Conservation (phyloP, 805 yeast genomes). For the Candida peoriensis region DNA sequence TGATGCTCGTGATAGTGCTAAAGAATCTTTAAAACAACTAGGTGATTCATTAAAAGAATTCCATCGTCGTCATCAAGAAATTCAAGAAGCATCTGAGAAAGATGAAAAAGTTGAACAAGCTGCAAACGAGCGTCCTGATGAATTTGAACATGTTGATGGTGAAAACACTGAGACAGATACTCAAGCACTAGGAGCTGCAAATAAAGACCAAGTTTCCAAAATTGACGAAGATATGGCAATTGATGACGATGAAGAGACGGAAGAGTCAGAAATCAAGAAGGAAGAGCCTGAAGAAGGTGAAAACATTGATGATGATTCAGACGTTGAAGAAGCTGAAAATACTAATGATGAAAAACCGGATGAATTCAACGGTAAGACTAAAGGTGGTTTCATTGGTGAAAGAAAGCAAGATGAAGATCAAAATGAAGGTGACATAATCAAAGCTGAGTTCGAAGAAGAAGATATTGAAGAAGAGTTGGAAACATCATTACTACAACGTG, state of each 20-base stretch:
- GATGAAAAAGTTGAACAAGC: slow-evolving; percentile 45
- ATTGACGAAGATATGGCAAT: slow-evolving; percentile 79
- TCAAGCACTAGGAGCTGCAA: slow-evolving; percentile 91
- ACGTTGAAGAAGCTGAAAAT: slow-evolving; percentile 26
- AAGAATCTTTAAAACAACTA: slow-evolving; percentile 76
- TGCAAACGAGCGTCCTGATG: slow-evolving; percentile 72
- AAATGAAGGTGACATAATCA: slow-evolving; percentile 29
- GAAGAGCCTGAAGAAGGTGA: slow-evolving; percentile 28
- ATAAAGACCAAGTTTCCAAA: slow-evolving; percentile 68
- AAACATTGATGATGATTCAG: slow-evolving; percentile 18
- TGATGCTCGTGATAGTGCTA: slow-evolving; percentile 59
- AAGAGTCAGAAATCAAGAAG: slow-evolving; percentile 27
- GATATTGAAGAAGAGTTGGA: slow-evolving; percentile 23
- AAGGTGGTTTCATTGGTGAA: slow-evolving; percentile 48
- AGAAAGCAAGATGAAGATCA: slow-evolving; percentile 27
- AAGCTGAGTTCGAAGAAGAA: slow-evolving; percentile 24
- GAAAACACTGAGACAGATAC: slow-evolving; percentile 74
- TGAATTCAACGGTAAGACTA: slow-evolving; percentile 43
- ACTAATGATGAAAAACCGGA: slow-evolving; percentile 32
- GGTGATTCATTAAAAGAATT: slow-evolving; percentile 92
- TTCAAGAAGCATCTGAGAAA: slow-evolving; percentile 55
- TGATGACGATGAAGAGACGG: slow-evolving; percentile 57
- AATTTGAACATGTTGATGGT: slow-evolving; percentile 78
- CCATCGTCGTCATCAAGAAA: slow-evolving; percentile 86
- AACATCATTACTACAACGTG: slow-evolving; percentile 17